These are phyloP conservation scores for Steccherinum ochraceum DNA, from an alignment of 768 basidiomycete species.

Conservation along the genomic window DNA sequence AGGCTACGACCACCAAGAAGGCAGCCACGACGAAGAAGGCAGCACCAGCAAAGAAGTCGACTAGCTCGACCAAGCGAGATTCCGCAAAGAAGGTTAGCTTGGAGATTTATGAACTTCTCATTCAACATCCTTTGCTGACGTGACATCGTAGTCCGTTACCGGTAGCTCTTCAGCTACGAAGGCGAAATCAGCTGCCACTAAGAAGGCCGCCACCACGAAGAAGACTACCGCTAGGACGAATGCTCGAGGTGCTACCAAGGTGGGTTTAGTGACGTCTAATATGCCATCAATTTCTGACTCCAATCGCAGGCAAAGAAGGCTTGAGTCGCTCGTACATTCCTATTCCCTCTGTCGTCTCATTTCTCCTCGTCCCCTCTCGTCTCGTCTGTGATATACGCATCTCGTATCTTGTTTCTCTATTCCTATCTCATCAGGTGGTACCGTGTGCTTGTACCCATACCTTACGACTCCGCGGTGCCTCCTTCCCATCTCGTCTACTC, in stretches of 20 bases:
- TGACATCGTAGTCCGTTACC: conserved; percentile 47
- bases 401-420: conserved; percentile 2
- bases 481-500: background rate
- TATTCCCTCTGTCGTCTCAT: conserved; percentile 1
- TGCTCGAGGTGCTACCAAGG: too few species aligned
- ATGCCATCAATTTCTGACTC: too few species aligned
- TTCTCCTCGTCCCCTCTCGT: conserved; percentile 1
- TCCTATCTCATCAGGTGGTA: background rate
- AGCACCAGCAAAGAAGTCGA: conserved; percentile 29
- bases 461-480: background rate
- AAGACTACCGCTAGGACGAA: conserved; percentile 12
- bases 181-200: conserved; percentile 18
- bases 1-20: conserved; percentile 25
- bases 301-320: conserved; percentile 10
- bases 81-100: conserved; percentile 55
- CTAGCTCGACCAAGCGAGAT: conserved; percentile 39
- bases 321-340: conserved; percentile 3
- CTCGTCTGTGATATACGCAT: conserved; percentile 6
- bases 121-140: conserved; percentile 4
- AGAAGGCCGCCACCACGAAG: conserved; percentile 23
- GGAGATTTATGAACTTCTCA: background rate
- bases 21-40: conserved; percentile 23
- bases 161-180: conserved; percentile 36
- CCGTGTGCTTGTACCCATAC: conserved; percentile 2
- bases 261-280: too few species aligned